Base-by-base conservation (phyloP, 2,329 filamentous ascomycete species). In the Purpureocillium lavendulum region DNA sequence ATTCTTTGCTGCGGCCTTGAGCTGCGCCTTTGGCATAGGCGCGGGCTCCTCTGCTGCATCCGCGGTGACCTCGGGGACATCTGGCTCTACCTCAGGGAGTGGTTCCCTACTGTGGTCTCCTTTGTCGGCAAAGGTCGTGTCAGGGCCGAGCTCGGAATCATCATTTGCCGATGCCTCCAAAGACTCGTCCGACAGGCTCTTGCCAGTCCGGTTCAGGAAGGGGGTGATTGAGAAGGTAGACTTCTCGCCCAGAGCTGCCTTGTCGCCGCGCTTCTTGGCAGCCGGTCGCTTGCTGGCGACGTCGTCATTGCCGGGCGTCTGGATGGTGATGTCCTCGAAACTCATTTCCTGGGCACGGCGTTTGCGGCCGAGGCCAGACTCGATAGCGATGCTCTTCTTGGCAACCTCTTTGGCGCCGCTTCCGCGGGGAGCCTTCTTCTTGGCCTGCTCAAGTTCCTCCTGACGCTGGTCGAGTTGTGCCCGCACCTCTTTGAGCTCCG, bases 201-300 rank as follows among this genome's bases (percentile, higher is more conserved):
- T 79, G 18, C 21, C 21, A 10, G 77, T 82, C 37, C 82, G 79
- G 59, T 89, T 94, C 45, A 97, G 70, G 67, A 94, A 96, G 0
- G 90, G 90, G 0, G 90, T 97, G 47, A 96, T 87, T 4, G 88
- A 95, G 60, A 97, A 96, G 3, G 75, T 81, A 1, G 89, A 96
- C 60, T 95, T 96, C 55, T 94, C 87, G 24, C 85, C 87, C 5
- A 84, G 67, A 11, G 54, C 40, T 2, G 62, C 50, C 40, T 78
- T 64, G 1, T 79, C 74, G 35, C 67, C 71, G 40, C 70, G 66
- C 56, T 79, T 81, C 59, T 81, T 84, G 43, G 62, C 35, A 2
- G 21, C 50, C 28, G 58, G 57, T 32, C 65, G 65, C 46, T 65
- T 67, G 40, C 55, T 49, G 38, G 61, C 55, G 42, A 64, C 45